These are phyloP conservation scores for Botrytis aclada DNA, from an alignment of 2,329 filamentous ascomycete species.

Conservation along the genomic window DNA sequence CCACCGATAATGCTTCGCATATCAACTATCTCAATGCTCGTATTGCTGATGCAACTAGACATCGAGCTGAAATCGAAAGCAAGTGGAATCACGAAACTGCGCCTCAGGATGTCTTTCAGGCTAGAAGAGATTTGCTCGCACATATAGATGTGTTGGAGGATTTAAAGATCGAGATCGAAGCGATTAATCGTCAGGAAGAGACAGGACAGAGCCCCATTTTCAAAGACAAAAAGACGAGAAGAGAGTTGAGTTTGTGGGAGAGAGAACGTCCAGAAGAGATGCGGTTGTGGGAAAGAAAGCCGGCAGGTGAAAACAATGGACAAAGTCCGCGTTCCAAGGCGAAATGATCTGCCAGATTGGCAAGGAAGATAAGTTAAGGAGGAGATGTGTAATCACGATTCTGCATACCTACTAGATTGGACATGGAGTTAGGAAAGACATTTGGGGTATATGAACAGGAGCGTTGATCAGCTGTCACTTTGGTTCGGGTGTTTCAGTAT, in stretches of 20 bases:
- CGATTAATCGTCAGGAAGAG: neutral
- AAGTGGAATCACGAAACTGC: neutral
- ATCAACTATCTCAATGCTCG: constrained; percentile 9
- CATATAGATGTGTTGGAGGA: neutral
- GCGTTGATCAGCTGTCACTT: neutral
- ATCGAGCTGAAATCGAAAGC: neutral
- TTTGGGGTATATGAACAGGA: neutral
- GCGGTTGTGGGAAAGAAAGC: constrained; percentile 1
- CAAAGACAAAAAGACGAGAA: constrained; percentile 5
- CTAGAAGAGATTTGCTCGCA: neutral
- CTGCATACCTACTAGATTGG: neutral
- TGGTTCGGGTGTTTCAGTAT: neutral
- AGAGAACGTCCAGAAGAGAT: neutral
- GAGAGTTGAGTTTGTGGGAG: constrained; percentile 1
- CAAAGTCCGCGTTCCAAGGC: neutral
- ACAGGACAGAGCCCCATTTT: neutral
- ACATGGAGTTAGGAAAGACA: neutral
- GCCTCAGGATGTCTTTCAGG: neutral
- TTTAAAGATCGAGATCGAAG: neutral
- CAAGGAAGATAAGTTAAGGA: neutral
- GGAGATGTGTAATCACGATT: neutral
- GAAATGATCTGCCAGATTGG: neutral
- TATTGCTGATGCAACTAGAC: constrained; percentile 1
- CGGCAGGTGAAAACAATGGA: neutral
- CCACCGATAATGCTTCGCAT: constrained; percentile 3